phyloP scores from a whole-genome alignment of 2,329 filamentous ascomycete species.

The Achaetomium macrosporum region DNA sequence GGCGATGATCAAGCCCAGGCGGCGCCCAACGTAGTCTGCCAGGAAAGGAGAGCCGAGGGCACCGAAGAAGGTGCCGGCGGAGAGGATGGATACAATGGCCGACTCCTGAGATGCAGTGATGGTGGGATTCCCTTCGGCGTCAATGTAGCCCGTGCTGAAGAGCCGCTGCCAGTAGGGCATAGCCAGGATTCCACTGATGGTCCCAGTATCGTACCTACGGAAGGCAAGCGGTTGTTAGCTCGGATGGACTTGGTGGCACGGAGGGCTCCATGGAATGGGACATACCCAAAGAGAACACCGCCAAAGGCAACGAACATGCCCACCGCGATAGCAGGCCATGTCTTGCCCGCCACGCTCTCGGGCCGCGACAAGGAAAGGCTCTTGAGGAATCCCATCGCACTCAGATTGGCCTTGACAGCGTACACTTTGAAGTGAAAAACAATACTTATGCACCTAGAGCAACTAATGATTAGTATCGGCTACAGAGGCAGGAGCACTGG shows the following conservation, averaged over 20 bases:
- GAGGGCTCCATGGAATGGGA: neutral
- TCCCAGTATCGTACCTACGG: constrained; percentile 18
- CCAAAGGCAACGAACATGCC: constrained; percentile 18
- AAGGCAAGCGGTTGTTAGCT: neutral
- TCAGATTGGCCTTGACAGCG: neutral
- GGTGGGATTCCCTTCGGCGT: constrained; percentile 37
- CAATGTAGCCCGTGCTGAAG: constrained; percentile 49
- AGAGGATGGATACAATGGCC: constrained; percentile 67
- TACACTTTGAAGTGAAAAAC: neutral
- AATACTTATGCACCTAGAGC: neutral
- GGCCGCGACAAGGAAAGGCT: constrained; percentile 1
- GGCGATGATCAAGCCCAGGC: constrained; percentile 55
- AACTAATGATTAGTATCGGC: neutral
- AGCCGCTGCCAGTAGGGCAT: constrained; percentile 42
- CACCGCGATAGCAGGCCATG: constrained; percentile 5
- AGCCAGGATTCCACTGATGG: constrained; percentile 22
- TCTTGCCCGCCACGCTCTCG: constrained; percentile 10
- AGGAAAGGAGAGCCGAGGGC: constrained; percentile 56
- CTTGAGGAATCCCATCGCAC: constrained; percentile 3
- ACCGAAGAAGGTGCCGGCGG: constrained; percentile 71
- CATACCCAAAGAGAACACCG: constrained; percentile 21
- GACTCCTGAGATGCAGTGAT: constrained; percentile 53
- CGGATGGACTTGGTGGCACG: neutral
- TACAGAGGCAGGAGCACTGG: neutral
- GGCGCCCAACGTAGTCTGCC: constrained; percentile 61